These are phyloP conservation scores for Naganishia vishniacii DNA, from an alignment of 768 basidiomycete genomes.

Conservation along the genomic window DNA sequence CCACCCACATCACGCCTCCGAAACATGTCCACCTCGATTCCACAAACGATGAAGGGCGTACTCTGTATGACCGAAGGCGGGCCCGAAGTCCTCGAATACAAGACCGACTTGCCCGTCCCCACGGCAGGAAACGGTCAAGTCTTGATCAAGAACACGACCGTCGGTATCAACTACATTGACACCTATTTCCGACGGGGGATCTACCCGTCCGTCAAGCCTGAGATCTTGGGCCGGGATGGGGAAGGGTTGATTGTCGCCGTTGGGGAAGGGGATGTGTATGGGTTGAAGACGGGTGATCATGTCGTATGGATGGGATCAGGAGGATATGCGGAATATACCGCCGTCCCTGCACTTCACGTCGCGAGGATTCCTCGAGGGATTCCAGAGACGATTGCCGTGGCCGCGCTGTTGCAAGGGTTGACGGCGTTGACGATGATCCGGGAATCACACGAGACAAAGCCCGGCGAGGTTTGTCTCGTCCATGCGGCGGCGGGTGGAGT, in stretches of 20 bases:
- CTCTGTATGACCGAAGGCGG: slow-evolving; percentile 63
- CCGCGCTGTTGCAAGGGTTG: slow-evolving; percentile 65
- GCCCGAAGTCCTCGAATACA: slow-evolving; percentile 60
- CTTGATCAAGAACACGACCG: slow-evolving; percentile 49
- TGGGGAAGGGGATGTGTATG: slow-evolving; percentile 60
- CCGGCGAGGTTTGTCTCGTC: slow-evolving; percentile 66
- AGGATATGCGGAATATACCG: slow-evolving; percentile 66
- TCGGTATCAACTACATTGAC: slow-evolving; percentile 23
- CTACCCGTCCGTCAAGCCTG: slow-evolving; percentile 50
- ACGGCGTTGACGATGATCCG: slow-evolving; percentile 70
- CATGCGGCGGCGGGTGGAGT: slow-evolving; percentile 91
- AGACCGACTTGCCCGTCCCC: slow-evolving; percentile 61
- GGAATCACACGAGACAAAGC: slow-evolving; percentile 78
- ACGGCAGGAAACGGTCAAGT: slow-evolving; percentile 57
- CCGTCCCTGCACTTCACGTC: slow-evolving; percentile 60
- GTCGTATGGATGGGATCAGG: slow-evolving; percentile 55
- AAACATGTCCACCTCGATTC: slow-evolving; percentile 27
- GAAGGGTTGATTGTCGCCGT: slow-evolving; percentile 70
- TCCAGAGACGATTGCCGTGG: slow-evolving; percentile 61
- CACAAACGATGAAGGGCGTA: slow-evolving; percentile 28
- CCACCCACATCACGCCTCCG: background rate
- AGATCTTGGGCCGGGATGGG: slow-evolving; percentile 68
- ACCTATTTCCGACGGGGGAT: slow-evolving; percentile 60
- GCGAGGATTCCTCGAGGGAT: slow-evolving; percentile 63
- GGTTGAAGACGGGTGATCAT: slow-evolving; percentile 63